Conservation (phyloP, 163 green algal species). For the Scenedesmus sp. region DNA sequence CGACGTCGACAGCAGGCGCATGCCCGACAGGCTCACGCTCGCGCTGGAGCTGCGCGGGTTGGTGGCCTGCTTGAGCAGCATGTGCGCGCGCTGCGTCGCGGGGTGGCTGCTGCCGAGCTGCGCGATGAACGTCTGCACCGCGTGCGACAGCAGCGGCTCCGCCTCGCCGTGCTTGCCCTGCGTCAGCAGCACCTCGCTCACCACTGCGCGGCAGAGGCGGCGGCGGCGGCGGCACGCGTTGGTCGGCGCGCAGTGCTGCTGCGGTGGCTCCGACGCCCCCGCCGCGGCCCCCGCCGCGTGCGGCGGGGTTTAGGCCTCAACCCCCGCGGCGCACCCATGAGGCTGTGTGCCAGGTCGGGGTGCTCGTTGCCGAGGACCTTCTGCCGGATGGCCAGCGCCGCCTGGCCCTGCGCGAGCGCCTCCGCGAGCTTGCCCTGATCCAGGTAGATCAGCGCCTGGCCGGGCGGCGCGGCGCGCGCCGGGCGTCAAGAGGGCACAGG, state of each 20-base stretch:
- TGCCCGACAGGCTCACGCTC: neutral
- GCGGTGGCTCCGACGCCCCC: too few relatives aligned
- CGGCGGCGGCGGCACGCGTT: neutral
- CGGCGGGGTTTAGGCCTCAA: too few relatives aligned
- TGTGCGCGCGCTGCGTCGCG: constrained; percentile 36
- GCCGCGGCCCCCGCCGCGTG: too few relatives aligned
- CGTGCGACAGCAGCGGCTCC: constrained; percentile 24
- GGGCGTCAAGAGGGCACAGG: too few relatives aligned
- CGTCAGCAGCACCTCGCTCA: constrained; percentile 42
- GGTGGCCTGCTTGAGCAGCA: constrained; percentile 42
- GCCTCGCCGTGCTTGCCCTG: constrained; percentile 28
- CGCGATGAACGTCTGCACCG: constrained; percentile 45
- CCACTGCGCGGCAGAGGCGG: constrained; percentile 1
- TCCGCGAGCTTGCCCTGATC: constrained; percentile 21
- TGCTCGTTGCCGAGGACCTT: constrained; percentile 38
- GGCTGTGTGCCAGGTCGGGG: constrained; percentile 41
- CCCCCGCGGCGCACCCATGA: neutral
- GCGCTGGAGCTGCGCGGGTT: constrained; percentile 6
- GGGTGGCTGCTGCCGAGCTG: constrained; percentile 45
- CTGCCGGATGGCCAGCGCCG: constrained; percentile 31
- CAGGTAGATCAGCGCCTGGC: constrained; percentile 36
- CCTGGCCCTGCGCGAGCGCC: constrained; percentile 11
- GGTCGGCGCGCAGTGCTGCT: too few relatives aligned
- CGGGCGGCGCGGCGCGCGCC: too few relatives aligned
- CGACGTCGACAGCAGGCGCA: constrained; percentile 18